These are phyloP conservation scores for Neurospora sp. DNA, from an alignment of 495 filamentous ascomycete genomes.

Conservation along the genomic window DNA sequence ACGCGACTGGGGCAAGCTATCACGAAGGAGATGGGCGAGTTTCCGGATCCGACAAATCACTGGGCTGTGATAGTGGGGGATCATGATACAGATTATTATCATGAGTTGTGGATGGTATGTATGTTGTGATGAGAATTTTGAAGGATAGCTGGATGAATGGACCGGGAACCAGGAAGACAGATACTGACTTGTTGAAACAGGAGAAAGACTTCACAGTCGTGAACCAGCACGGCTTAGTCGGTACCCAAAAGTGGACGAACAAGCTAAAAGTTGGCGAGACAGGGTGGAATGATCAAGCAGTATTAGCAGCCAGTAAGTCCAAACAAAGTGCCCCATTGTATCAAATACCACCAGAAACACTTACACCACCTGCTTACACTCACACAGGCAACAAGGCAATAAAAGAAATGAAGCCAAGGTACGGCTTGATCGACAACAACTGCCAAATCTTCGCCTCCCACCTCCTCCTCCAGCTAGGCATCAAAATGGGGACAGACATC, in stretches of 20 bases:
- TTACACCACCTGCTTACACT: not conserved
- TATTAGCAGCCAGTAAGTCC: conserved; percentile 29
- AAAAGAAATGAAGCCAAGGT: conserved; percentile 30
- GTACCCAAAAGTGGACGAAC: conserved; percentile 6
- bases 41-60: conserved; percentile 41
- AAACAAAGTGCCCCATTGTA: not conserved
- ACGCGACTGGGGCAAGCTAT: conserved; percentile 33
- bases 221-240: not conserved
- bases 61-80: conserved; percentile 37
- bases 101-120: conserved; percentile 33
- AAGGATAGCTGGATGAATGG: not conserved
- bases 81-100: conserved; percentile 21
- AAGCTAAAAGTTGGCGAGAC: conserved; percentile 34
- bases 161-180: not conserved
- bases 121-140: not conserved
- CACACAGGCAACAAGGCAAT: conserved; percentile 33
- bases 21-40: conserved; percentile 28
- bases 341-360: not conserved
- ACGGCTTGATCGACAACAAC: conserved; percentile 41
- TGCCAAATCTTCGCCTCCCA: conserved; percentile 34
- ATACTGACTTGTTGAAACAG: not conserved
- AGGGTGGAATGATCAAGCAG: conserved; percentile 35
- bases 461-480: not conserved
- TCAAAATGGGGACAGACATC: not conserved
- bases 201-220: conserved; percentile 24